Base-by-base conservation (phyloP, 768 basidiomycete genomes). In the Pisolithus orientalis region DNA sequence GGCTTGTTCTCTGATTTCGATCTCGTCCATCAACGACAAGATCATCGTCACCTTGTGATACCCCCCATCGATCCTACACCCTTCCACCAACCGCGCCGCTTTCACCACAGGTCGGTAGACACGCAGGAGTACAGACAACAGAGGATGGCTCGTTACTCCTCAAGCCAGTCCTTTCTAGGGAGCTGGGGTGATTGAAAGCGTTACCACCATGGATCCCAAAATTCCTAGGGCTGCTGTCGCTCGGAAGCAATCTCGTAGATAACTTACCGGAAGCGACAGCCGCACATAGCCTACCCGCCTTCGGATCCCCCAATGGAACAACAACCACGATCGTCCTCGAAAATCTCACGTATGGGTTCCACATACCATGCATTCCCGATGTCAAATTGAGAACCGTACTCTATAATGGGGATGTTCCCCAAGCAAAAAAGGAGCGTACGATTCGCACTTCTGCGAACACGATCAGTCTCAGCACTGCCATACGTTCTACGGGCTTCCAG, bases 401-500 rank as follows among this genome's bases (percentile, higher is more conserved):
- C 17, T n/a, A 89, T 56, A 92, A 90, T 47, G 79, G 84, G 21
- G 63, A 64, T 8, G 77, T 86, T 4, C 66, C 77, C 0, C 75
- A 1, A 21, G 1, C 21, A 21, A 21, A 21, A 2, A 76, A 79
- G 53, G 77, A 70, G 39, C 81, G 89, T 24, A 94, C 94, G 94
- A 72, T 78, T 51, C 76, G 80, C 60, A 74, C 77, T 1, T 92
- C 92, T 0, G 73, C 70, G 28, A 69, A 76, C 9, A 85, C 90
- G 0, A 97, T 94, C 1, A 86, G 82, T 9, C 64, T 75, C 2
- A 79, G 83, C 65, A 87, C 84, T 0, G 95, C 95, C 0, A 55
- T 97, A 3, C 71, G 90, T 39, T 66, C 97, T 46, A 96, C 94
- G 2, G 95, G 90, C 6, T 97, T 92, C 68, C 90, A 93, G 76